Evolutionary conservation across 768 basidiomycete species (phyloP).

Genomic region (Rhodotorula sphaerocarpa): DNA sequence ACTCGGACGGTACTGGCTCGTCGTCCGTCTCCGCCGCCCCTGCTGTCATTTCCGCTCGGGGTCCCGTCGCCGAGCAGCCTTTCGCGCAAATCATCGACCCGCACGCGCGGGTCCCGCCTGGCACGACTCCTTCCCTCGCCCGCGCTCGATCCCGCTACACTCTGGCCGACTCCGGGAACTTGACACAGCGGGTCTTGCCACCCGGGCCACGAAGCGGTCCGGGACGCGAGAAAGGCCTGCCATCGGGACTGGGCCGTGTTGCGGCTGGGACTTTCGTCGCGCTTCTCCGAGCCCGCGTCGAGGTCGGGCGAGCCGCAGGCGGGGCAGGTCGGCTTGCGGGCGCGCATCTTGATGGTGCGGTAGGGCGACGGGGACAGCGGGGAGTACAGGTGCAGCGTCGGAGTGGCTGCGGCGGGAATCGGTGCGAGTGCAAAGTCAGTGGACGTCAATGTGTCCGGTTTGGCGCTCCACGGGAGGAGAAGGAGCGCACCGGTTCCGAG

Average conservation of each 20-base stretch:
- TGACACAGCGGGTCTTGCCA: conserved; percentile 31
- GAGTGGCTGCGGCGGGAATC: conserved; percentile 50
- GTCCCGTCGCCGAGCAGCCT: too few relatives aligned
- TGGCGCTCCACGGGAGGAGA: conserved; percentile 7
- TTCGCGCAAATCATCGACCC: neutral
- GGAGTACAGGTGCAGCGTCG: conserved; percentile 65
- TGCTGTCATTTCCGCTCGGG: too few relatives aligned
- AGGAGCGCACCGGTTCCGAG: conserved; percentile 36
- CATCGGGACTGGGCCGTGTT: conserved; percentile 9
- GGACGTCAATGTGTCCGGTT: too few relatives aligned
- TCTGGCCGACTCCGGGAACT: conserved; percentile 12
- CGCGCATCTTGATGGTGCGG: conserved; percentile 70
- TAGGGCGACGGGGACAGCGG: conserved; percentile 60
- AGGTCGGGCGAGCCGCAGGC: conserved; percentile 65
- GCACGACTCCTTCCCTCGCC: neutral
- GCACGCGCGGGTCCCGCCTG: neutral
- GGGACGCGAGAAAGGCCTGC: conserved; percentile 13
- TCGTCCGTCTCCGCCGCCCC: too few relatives aligned
- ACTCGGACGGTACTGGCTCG: too few relatives aligned
- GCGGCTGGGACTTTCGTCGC: neutral
- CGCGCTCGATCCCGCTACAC: too few relatives aligned
- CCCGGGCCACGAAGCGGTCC: conserved; percentile 4
- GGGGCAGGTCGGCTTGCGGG: conserved; percentile 60
- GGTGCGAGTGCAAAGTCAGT: neutral
- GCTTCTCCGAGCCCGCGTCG: too few relatives aligned